A percentile compares a stretch with the other conserved stretches of the same genome.
Conservation (phyloP, 192 early-diverging fungal genomes). For the Mortierella claussenii region DNA sequence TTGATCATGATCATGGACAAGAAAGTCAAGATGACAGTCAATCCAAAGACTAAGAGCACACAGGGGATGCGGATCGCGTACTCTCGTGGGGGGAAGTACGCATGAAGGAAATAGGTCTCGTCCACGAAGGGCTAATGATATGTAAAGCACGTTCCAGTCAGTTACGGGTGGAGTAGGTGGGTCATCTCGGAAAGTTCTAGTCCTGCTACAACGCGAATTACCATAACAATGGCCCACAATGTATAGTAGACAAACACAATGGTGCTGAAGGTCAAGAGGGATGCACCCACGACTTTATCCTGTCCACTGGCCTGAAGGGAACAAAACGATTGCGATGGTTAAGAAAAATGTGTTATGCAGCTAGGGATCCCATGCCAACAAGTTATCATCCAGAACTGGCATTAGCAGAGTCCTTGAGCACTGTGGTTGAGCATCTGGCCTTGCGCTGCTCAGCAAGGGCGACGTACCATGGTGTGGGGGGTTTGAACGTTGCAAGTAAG, state of each 20-base stretch:
- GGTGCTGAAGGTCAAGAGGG: constrained; percentile 72
- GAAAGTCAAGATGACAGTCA: constrained; percentile 81
- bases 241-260: constrained; percentile 91
- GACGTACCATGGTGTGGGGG: too few relatives aligned
- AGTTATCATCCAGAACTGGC: too few relatives aligned
- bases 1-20: constrained; percentile 88
- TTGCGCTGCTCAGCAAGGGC: too few relatives aligned
- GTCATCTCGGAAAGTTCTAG: too few relatives aligned
- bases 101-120: constrained; percentile 74
- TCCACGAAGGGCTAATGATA: constrained; percentile 81
- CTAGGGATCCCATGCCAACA: too few relatives aligned
- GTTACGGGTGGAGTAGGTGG: too few relatives aligned
- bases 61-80: constrained; percentile 92
- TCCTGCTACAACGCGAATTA: too few relatives aligned
- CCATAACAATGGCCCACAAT: constrained; percentile 90
- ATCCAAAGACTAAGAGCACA: constrained; percentile 80
- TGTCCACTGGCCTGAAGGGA: constrained; percentile 56
- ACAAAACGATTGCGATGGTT: too few relatives aligned
- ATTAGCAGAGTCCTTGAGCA: too few relatives aligned
- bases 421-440: too few relatives aligned
- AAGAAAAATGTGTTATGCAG: too few relatives aligned
- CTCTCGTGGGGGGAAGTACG: constrained; percentile 82
- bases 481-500: too few relatives aligned
- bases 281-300: constrained; percentile 86
- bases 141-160: not conserved